Percentiles rank a stretch among this genome's conserved stretches.
Conservation (phyloP, 2,329 filamentous ascomycete genomes). For the Aureobasidium sp. region DNA sequence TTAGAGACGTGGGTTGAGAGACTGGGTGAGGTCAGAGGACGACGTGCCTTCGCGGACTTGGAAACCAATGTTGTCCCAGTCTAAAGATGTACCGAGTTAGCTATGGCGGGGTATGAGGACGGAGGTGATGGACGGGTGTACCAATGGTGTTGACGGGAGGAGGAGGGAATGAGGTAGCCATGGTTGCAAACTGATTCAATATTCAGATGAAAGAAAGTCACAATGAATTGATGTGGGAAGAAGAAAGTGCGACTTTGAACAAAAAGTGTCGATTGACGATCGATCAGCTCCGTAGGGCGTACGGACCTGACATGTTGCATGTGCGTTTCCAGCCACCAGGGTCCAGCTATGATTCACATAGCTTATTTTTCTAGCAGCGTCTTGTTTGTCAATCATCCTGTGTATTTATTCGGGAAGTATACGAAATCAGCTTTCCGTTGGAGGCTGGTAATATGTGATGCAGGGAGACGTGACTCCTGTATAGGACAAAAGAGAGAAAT, state of each 20-base stretch:
- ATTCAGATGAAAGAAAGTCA: neutral
- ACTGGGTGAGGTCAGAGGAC: neutral
- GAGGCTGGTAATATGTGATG: neutral
- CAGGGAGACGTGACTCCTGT: neutral
- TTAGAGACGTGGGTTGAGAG: neutral
- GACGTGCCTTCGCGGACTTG: conserved; percentile 73
- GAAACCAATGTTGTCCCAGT: conserved; percentile 93
- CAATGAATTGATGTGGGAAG: neutral
- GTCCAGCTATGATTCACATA: neutral
- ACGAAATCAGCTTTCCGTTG: neutral
- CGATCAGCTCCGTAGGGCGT: conserved; percentile 4
- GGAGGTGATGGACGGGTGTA: conserved; percentile 26
- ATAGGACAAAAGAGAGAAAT: neutral
- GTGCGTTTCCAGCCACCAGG: neutral
- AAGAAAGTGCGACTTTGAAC: neutral
- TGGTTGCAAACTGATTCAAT: conserved; percentile 12
- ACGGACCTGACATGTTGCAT: neutral
- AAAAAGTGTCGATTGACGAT: neutral
- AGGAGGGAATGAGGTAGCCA: conserved; percentile 57
- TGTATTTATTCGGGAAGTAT: neutral
- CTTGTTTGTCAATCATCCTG: neutral
- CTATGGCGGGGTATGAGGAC: neutral
- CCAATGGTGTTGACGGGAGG: conserved; percentile 70
- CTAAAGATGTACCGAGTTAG: conserved; percentile 33
- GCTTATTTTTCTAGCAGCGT: neutral